These are phyloP conservation scores for Lavandula angustifolia DNA, from an alignment of 257 asterid species.

Conservation along the genomic window DNA sequence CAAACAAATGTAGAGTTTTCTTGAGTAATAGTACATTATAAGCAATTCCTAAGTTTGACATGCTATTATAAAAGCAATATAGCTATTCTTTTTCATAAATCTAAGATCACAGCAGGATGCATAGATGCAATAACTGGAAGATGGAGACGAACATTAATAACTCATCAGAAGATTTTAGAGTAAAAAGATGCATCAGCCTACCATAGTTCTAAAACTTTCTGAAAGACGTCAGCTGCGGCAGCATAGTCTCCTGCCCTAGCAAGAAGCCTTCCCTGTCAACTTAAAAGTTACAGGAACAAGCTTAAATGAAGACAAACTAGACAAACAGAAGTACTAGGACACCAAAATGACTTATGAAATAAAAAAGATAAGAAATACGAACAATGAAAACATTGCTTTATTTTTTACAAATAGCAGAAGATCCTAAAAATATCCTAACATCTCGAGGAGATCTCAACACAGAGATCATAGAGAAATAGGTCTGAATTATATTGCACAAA, in stretches of 20 bases:
- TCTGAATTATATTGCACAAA: conserved; percentile 2
- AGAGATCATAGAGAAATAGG: conserved; percentile 7
- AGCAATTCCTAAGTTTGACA: no score
- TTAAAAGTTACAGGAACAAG: conserved; percentile 71
- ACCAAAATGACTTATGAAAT: conserved; percentile 18
- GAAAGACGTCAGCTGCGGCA: conserved; percentile 80
- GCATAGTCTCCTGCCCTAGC: conserved; percentile 85
- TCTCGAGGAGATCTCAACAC: conserved; percentile 5
- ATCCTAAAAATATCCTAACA: not conserved
- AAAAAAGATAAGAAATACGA: conserved; percentile 6
- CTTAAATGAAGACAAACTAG: conserved; percentile 40
- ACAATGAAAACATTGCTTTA: conserved; percentile 2
- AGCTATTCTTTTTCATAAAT: not conserved
- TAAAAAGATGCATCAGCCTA: conserved; percentile 28
- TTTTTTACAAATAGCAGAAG: conserved; percentile 5
- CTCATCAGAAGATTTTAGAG: not conserved
- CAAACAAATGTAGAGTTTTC: not conserved
- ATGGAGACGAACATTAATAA: conserved; percentile 20
- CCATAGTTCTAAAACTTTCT: conserved; percentile 80
- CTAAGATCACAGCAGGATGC: conserved; percentile 1
- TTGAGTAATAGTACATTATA: no score
- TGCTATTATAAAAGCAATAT: not conserved
- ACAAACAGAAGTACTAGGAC: conserved; percentile 8
- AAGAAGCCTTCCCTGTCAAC: conserved; percentile 99
- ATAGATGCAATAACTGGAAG: conserved; percentile 5